Conservation (phyloP, 768 basidiomycete genomes). For the Termitomyces sp. region DNA sequence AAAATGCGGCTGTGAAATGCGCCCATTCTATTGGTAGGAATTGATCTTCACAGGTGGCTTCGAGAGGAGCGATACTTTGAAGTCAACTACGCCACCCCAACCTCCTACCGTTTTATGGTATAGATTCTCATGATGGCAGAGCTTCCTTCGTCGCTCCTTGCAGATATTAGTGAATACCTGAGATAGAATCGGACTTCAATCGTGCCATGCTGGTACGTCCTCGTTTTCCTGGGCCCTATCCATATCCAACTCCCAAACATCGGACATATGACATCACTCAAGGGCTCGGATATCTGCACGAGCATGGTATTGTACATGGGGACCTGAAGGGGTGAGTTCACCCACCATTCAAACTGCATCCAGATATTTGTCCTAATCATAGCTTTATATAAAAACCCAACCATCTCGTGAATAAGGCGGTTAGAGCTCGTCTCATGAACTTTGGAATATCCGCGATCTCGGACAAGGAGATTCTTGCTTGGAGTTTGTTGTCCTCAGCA, state of each 20-base stretch:
- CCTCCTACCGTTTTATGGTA: background rate
- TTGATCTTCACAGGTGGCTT: background rate
- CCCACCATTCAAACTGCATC: background rate
- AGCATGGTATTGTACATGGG: conserved; percentile 1
- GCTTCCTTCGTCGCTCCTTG: background rate
- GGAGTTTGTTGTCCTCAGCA: conserved; percentile 2
- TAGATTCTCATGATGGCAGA: background rate
- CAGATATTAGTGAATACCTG: background rate
- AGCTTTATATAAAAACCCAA: background rate
- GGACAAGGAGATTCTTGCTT: background rate
- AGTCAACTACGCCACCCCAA: background rate
- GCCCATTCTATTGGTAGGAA: too few relatives aligned
- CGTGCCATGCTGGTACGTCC: background rate
- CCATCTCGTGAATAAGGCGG: background rate
- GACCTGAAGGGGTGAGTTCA: conserved; percentile 2
- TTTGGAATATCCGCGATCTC: conserved; percentile 3
- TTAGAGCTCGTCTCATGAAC: background rate
- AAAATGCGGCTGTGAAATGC: too few relatives aligned
- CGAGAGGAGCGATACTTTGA: background rate
- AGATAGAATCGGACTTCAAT: background rate
- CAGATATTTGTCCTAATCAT: background rate
- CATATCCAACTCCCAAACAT: too few relatives aligned
- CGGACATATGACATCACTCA: background rate
- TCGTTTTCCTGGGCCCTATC: background rate
- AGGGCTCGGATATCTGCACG: background rate